These are phyloP conservation scores for Neoboletus magnificus DNA, from an alignment of 768 basidiomycete species.

Conservation along the genomic window DNA sequence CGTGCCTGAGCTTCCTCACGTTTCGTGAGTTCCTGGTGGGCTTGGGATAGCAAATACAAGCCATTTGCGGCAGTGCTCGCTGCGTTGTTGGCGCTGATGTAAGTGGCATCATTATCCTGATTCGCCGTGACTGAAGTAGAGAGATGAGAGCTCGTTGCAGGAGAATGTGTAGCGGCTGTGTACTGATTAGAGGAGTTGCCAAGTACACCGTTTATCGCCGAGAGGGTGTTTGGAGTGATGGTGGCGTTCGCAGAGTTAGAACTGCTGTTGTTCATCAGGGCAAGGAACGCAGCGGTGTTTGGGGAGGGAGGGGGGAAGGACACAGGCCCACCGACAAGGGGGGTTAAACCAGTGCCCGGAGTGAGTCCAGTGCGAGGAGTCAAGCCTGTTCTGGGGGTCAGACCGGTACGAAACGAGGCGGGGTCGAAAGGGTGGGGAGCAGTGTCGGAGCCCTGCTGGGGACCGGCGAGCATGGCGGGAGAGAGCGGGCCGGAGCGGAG, in stretches of 20 bases:
- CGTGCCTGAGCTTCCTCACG: slow-evolving; percentile 82
- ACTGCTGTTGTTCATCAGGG: slow-evolving; percentile 72
- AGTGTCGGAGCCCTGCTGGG: slow-evolving; percentile 50
- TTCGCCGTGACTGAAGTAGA: slow-evolving; percentile 35
- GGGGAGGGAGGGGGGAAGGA: slow-evolving; percentile 83
- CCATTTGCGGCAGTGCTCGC: slow-evolving; percentile 82
- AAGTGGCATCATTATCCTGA: slow-evolving; percentile 33
- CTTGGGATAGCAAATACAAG: slow-evolving; percentile 89
- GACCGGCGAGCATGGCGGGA: slow-evolving; percentile 94
- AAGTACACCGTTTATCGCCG: slow-evolving; percentile 72
- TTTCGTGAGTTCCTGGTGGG: slow-evolving; percentile 94
- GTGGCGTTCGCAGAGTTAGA: slow-evolving; percentile 38
- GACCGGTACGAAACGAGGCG: slow-evolving; percentile 73
- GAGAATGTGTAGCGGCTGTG: slow-evolving; percentile 30
- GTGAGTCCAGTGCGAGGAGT: slow-evolving; percentile 84
- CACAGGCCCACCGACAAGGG: slow-evolving; percentile 68
- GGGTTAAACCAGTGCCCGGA: slow-evolving; percentile 72
- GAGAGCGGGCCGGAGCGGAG: slow-evolving; percentile 91
- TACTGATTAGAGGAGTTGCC: slow-evolving; percentile 34
- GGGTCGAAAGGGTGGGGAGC: slow-evolving; percentile 60
- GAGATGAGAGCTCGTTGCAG: slow-evolving; percentile 34
- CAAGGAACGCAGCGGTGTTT: slow-evolving; percentile 88
- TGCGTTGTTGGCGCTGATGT: slow-evolving; percentile 50
- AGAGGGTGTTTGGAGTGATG: slow-evolving; percentile 60
- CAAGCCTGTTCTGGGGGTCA: slow-evolving; percentile 83